These are phyloP conservation scores for Leccinum arenicola DNA, from an alignment of 768 basidiomycete genomes.

Conservation along the genomic window DNA sequence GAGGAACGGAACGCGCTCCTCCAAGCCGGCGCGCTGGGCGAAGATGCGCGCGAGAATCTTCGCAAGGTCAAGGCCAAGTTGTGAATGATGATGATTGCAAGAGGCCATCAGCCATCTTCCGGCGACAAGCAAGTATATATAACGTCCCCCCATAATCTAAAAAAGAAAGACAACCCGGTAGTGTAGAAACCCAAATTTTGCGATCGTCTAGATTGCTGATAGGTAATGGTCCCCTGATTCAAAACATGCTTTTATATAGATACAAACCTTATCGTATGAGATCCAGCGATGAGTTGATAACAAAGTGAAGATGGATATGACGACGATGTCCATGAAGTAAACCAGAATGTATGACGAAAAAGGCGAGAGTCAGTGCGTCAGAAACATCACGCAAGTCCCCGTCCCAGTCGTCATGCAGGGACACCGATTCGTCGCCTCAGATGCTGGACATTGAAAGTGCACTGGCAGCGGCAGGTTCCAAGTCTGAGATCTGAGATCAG, in stretches of 20 bases:
- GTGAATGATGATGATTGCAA: constrained; percentile 10
- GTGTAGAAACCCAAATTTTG: neutral
- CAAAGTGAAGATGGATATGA: neutral
- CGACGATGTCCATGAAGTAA: neutral
- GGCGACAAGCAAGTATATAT: constrained; percentile 7
- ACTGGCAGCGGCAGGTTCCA: too few relatives aligned
- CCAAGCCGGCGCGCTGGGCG: constrained; percentile 47
- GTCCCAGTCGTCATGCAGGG: constrained; percentile 15
- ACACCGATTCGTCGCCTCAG: constrained; percentile 28
- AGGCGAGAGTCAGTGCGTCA: neutral
- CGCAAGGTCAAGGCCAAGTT: constrained; percentile 20
- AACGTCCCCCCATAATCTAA: neutral
- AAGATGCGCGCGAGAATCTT: constrained; percentile 22
- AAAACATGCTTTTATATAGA: neutral
- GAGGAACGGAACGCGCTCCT: constrained; percentile 39
- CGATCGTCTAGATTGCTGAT: constrained; percentile 14
- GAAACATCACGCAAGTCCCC: neutral
- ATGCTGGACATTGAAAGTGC: constrained; percentile 30
- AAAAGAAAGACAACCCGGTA: neutral
- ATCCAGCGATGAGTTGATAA: neutral
- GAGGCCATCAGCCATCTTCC: neutral
- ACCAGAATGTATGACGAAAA: neutral
- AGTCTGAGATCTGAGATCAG: too few relatives aligned
- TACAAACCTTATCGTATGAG: neutral
- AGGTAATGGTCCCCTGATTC: constrained; percentile 1